phyloP scores from a whole-genome alignment of 2,329 filamentous ascomycete species.

The Diaporthe citrichinensis region DNA sequence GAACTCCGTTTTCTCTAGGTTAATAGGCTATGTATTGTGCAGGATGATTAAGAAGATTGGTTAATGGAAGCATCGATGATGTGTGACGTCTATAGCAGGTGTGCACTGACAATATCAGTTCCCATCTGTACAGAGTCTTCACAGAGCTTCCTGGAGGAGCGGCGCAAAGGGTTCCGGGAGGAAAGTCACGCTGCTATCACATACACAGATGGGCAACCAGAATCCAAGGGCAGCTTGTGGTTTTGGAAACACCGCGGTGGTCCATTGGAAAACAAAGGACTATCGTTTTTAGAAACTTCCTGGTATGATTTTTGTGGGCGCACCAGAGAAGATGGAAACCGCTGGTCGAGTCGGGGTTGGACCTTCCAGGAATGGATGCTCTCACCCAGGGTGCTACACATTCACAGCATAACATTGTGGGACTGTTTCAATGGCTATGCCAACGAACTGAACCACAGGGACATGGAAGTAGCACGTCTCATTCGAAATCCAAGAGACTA shows the following conservation, averaged over 20 bases:
- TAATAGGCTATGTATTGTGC: slow-evolving; percentile 48
- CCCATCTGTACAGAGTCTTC: neutral
- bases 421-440: neutral
- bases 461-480: neutral
- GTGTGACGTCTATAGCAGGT: slow-evolving; percentile 46
- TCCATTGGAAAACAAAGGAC: too few relatives aligned
- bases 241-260: too few relatives aligned
- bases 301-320: too few relatives aligned
- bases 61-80: slow-evolving; percentile 46
- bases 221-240: too few relatives aligned
- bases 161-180: fast-evolving
- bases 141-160: neutral
- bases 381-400: slow-evolving; percentile 1
- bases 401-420: slow-evolving; percentile 21
- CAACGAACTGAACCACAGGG: neutral
- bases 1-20: slow-evolving; percentile 46
- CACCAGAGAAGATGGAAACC: too few relatives aligned
- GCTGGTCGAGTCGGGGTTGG: neutral
- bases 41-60: slow-evolving; percentile 44
- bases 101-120: slow-evolving; percentile 43
- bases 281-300: too few relatives aligned
- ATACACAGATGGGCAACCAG: too few relatives aligned
- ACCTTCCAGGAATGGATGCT: slow-evolving; percentile 26
- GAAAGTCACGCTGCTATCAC: too few relatives aligned
- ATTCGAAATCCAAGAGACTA: neutral